A percentile compares a stretch with the other conserved stretches of the same genome.
phyloP scores from a whole-genome alignment of 345 rosid genomes.

The Xanthoceras sorbifolium region DNA sequence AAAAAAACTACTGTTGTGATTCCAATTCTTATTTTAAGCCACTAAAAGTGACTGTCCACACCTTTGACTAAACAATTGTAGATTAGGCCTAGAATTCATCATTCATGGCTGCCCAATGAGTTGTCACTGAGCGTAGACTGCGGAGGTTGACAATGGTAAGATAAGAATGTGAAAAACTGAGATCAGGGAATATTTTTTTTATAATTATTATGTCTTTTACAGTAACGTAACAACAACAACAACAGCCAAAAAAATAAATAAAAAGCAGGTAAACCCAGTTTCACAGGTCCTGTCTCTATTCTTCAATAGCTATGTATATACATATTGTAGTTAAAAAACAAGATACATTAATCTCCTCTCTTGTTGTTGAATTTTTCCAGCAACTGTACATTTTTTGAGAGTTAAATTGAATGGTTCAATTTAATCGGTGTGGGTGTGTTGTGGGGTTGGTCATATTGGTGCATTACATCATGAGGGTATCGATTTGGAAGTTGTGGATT shows the following conservation, averaged over 20 bases:
- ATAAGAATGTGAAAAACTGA: constrained; percentile 5
- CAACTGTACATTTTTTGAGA: not conserved
- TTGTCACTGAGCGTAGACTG: constrained; percentile 28
- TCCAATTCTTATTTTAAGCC: constrained; percentile 8
- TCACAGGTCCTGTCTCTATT: constrained; percentile 1
- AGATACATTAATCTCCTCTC: not conserved
- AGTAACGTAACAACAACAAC: not conserved
- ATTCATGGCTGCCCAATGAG: constrained; percentile 15
- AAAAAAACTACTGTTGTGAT: not conserved
- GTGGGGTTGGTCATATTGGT: not conserved
- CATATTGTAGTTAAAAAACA: not conserved
- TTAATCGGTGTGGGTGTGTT: not conserved
- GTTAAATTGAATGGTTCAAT: not conserved
- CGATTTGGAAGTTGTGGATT: not conserved
- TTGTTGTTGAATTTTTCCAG: not conserved
- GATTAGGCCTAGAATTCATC: constrained; percentile 19
- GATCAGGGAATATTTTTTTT: not conserved
- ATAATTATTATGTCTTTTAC: not conserved
- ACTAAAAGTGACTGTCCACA: constrained; percentile 3
- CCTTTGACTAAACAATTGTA: constrained; percentile 14
- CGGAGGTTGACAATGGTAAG: constrained; percentile 9
- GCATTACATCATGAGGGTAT: not conserved
- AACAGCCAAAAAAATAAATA: not conserved
- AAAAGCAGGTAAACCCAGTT: not conserved
- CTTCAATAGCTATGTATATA: not conserved